phyloP scores from a whole-genome alignment of 345 rosid genomes.

The Luvunga scandens region DNA sequence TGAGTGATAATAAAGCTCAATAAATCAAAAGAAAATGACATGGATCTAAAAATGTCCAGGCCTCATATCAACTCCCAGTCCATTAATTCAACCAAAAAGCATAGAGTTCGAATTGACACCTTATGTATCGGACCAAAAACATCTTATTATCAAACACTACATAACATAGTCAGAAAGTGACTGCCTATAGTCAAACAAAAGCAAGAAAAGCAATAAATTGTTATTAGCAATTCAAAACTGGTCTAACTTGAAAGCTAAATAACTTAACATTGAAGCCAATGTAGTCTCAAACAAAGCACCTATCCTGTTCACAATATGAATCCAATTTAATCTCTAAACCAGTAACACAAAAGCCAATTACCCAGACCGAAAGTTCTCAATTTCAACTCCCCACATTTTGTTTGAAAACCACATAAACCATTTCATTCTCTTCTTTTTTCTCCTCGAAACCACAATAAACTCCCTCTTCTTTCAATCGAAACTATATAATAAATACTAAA shows the following conservation, averaged over 20 bases:
- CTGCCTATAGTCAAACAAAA: background rate
- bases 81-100: background rate
- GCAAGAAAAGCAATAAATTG: background rate
- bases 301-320: background rate
- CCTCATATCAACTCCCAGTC: background rate
- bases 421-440: background rate
- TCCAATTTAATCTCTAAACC: background rate
- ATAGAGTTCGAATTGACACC: background rate
- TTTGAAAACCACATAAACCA: background rate
- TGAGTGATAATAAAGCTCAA: background rate
- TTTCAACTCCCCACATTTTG: background rate
- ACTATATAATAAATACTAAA: constrained; percentile 14
- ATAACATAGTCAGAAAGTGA: background rate
- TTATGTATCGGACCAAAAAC: background rate
- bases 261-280: background rate
- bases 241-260: background rate
- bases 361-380: background rate
- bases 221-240: background rate
- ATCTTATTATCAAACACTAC: background rate
- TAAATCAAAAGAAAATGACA: background rate
- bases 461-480: background rate
- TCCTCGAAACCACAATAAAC: background rate
- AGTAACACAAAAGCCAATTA: background rate
- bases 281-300: background rate
- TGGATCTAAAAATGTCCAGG: background rate